phyloP scores from a whole-genome alignment of 768 basidiomycete genomes.

The Rhodotorula paludigena region DNA sequence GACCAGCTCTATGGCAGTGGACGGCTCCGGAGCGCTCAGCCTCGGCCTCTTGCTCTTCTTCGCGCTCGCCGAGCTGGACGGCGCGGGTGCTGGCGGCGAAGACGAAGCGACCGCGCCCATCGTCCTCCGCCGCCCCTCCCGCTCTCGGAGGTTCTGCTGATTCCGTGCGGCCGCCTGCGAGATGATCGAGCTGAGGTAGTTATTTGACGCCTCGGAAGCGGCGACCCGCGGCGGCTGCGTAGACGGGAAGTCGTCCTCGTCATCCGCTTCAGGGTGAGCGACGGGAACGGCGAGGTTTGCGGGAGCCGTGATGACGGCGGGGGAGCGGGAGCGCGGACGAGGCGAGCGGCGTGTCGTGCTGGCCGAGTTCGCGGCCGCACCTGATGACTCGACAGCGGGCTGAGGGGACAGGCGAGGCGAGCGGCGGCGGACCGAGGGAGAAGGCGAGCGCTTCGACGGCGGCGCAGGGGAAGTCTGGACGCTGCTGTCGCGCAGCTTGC shows the following conservation, averaged over 20 bases:
- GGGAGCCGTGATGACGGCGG: background rate
- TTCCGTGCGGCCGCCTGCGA: background rate
- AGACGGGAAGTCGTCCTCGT: background rate
- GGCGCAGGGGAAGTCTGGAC: conserved; percentile 4
- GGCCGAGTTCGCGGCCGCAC: no score
- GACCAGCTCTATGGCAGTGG: background rate
- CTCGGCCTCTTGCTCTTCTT: conserved; percentile 3
- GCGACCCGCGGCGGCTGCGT: background rate
- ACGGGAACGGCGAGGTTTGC: background rate
- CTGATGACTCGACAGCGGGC: background rate
- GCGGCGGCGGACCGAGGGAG: background rate
- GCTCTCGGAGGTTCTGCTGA: background rate
- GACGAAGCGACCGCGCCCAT: background rate
- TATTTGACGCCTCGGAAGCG: no score
- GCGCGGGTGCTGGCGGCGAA: no score
- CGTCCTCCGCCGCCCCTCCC: background rate
- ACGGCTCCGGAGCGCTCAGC: background rate
- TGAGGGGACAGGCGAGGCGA: background rate
- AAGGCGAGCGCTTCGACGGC: no score
- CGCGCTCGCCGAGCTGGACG: no score
- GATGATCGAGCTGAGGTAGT: background rate
- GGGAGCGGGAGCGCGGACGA: background rate
- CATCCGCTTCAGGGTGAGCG: background rate
- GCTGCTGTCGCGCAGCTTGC: conserved; percentile 1
- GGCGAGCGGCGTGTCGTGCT: background rate